A percentile compares a stretch with the other conserved stretches of the same genome.
Conservation (phyloP, 352 stramenopile species). For the Phytopythium litorale region DNA sequence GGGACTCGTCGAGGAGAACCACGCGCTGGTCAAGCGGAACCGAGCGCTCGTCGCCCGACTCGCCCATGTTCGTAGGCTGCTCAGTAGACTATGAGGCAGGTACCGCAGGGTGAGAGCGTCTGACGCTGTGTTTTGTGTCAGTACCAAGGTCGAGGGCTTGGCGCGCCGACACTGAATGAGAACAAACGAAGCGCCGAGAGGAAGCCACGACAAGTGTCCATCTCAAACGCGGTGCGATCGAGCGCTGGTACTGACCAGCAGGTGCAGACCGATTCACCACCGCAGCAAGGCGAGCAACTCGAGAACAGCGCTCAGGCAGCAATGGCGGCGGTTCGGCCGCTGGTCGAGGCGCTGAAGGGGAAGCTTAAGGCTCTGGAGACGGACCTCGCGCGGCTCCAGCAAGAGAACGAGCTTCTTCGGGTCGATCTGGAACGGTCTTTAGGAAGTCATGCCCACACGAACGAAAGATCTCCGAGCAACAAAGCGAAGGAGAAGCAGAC, state of each 20-base stretch:
- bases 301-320: not conserved
- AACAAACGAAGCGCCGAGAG: not conserved
- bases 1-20: slow-evolving; percentile 63
- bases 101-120: too few species aligned
- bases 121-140: not conserved
- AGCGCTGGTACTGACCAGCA: not conserved
- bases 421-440: slow-evolving; percentile 15
- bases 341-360: slow-evolving; percentile 35
- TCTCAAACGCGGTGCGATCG: too few species aligned
- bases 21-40: slow-evolving; percentile 27
- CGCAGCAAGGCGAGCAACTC: not conserved
- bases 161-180: not conserved
- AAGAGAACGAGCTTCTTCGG: slow-evolving; percentile 56
- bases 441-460: not conserved
- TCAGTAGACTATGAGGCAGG: not conserved
- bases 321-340: slow-evolving; percentile 4
- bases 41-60: slow-evolving; percentile 37
- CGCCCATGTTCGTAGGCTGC: slow-evolving; percentile 23
- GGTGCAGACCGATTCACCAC: not conserved
- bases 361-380: slow-evolving; percentile 40
- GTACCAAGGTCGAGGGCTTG: not conserved
- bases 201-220: not conserved
- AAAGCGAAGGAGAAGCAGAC: not conserved
- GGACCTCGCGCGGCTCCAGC: slow-evolving; percentile 34
- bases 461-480: not conserved